Conservation (phyloP, 192 early-diverging fungal species). For the Kappamyces sp. region DNA sequence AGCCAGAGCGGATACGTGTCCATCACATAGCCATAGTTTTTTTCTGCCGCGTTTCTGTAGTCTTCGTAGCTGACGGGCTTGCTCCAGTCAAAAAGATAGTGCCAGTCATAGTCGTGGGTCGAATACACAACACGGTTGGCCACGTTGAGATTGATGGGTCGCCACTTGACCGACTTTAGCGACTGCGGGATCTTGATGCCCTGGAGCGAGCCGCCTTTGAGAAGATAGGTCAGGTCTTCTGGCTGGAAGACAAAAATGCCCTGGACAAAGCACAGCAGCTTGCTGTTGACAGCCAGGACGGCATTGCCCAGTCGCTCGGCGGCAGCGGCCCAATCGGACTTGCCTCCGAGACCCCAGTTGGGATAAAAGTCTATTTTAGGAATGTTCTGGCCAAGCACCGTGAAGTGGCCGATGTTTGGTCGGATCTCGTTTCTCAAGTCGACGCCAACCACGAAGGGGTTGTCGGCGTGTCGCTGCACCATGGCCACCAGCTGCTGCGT, state of each 20-base stretch:
- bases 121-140: slow-evolving; percentile 8
- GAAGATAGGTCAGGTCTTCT: not conserved
- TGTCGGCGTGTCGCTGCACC: not conserved
- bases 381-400: not conserved
- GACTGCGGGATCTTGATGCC: not conserved
- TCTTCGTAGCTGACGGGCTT: slow-evolving; percentile 1
- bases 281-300: not conserved
- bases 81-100: not conserved
- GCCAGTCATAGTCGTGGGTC: not conserved
- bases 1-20: slow-evolving; percentile 2
- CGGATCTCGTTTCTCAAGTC: slow-evolving; percentile 14
- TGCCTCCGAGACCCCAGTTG: slow-evolving; percentile 11
- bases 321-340: slow-evolving; percentile 7
- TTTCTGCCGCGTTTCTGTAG: not conserved
- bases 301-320: slow-evolving; percentile 10
- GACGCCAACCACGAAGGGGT: slow-evolving; percentile 10
- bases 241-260: slow-evolving; percentile 3
- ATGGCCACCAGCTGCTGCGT: not conserved
- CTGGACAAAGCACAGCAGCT: slow-evolving; percentile 12
- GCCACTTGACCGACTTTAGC: not conserved
- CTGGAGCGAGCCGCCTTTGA: not conserved
- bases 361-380: slow-evolving; percentile 2
- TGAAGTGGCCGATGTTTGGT: not conserved
- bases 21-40: slow-evolving; percentile 3
- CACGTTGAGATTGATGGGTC: slow-evolving; percentile 1